phyloP scores from a whole-genome alignment of 768 basidiomycete genomes.

The Phlebiopsis flavidoalba region DNA sequence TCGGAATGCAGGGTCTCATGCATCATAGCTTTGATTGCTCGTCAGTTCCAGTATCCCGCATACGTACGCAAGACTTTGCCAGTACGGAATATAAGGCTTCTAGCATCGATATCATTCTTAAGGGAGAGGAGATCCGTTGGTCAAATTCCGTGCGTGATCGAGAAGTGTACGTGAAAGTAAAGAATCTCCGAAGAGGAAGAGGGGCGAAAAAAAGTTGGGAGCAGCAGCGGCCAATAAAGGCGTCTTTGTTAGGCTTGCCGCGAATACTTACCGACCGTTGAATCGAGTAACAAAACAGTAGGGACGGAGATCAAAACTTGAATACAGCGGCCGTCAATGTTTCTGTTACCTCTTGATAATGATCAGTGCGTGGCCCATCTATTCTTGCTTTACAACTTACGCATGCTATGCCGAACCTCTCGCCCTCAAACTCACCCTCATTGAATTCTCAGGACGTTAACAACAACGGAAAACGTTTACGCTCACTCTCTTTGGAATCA shows the following conservation, averaged over 20 bases:
- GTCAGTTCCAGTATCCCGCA: no score
- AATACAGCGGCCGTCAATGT: not conserved
- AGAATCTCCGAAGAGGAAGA: no score
- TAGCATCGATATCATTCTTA: no score
- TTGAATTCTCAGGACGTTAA: slow-evolving; percentile 27
- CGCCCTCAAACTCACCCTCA: slow-evolving; percentile 33
- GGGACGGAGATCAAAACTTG: not conserved
- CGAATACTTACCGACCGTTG: not conserved
- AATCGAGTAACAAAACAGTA: not conserved
- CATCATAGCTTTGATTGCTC: no score
- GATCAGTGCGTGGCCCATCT: not conserved
- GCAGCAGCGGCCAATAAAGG: no score
- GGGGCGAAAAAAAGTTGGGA: no score
- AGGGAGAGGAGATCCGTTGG: no score
- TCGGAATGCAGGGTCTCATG: no score
- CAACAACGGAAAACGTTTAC: slow-evolving; percentile 58
- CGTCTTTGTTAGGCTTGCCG: not conserved
- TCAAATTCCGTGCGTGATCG: no score
- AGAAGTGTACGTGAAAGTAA: no score
- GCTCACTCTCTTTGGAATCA: slow-evolving; percentile 73
- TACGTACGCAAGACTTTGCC: no score
- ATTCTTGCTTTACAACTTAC: slow-evolving; percentile 11
- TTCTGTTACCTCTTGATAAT: not conserved
- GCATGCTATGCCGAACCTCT: slow-evolving; percentile 42
- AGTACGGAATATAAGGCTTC: no score